These are phyloP conservation scores for Tritrichomonas musculus DNA, from an alignment of 208 protist genomes.

Conservation along the genomic window DNA sequence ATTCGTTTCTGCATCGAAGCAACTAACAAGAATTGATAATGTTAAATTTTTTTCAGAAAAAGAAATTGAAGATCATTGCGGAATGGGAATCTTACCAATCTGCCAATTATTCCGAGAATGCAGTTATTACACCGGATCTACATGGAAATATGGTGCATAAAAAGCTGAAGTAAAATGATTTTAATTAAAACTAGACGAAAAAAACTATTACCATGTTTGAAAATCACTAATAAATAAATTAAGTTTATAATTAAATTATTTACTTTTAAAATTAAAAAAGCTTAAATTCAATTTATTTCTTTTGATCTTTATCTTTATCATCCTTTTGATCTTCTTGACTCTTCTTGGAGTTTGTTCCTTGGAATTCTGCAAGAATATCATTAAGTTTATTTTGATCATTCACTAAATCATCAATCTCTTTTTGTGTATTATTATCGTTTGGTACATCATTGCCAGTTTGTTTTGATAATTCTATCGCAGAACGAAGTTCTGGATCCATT, in stretches of 20 bases:
- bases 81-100: not conserved
- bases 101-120: slow-evolving; percentile 18
- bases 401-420: not conserved
- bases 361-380: too few relatives aligned
- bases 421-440: not conserved
- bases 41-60: not conserved
- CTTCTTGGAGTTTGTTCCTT: too few relatives aligned
- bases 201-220: too few relatives aligned
- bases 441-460: not conserved
- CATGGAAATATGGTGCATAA: slow-evolving; percentile 34
- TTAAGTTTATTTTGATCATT: too few relatives aligned
- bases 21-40: not conserved
- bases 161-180: too few relatives aligned
- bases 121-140: slow-evolving; percentile 7
- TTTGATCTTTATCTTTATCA: too few relatives aligned
- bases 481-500: not conserved
- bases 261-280: too few relatives aligned
- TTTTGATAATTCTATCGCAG: not conserved
- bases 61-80: not conserved
- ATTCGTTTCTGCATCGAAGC: not conserved
- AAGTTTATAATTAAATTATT: too few relatives aligned
- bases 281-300: too few relatives aligned
- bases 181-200: too few relatives aligned
- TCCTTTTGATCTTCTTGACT: too few relatives aligned
- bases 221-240: too few relatives aligned